Evolutionary conservation across 495 filamentous ascomycete genomes (phyloP).

Genomic region (Neurospora sp.): DNA sequence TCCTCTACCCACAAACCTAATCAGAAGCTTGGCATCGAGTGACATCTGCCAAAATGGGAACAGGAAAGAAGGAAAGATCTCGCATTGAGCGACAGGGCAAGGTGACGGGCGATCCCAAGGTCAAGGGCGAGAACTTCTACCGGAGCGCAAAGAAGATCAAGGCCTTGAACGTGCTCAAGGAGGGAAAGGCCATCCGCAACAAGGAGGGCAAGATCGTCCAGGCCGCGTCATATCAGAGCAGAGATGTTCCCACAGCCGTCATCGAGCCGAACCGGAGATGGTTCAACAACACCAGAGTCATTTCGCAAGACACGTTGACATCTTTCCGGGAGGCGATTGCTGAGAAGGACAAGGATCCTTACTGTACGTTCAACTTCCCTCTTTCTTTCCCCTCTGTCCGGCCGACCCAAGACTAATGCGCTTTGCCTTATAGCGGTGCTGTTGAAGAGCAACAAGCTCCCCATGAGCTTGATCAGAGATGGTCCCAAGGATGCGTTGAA

Average conservation of each 20-base stretch:
- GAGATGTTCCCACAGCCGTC: slow-evolving; percentile 65
- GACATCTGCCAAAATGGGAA: slow-evolving; percentile 58
- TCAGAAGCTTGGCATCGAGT: slow-evolving; percentile 2
- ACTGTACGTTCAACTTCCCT: slow-evolving; percentile 25
- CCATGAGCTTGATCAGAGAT: slow-evolving; percentile 29
- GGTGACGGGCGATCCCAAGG: slow-evolving; percentile 71
- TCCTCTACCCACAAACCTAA: not conserved
- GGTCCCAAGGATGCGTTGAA: slow-evolving; percentile 61
- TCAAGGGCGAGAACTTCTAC: slow-evolving; percentile 66
- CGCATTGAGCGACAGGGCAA: slow-evolving; percentile 74
- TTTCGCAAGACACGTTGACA: slow-evolving; percentile 52
- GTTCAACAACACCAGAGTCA: slow-evolving; percentile 51
- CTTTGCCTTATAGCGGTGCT: slow-evolving; percentile 47
- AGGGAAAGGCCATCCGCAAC: slow-evolving; percentile 64
- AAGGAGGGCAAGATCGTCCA: slow-evolving; percentile 62
- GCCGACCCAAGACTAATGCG: not conserved
- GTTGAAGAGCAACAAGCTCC: slow-evolving; percentile 78
- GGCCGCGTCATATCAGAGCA: slow-evolving; percentile 71
- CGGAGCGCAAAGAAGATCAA: slow-evolving; percentile 76
- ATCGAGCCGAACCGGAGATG: slow-evolving; percentile 89
- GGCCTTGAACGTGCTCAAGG: slow-evolving; percentile 77
- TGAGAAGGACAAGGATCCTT: slow-evolving; percentile 81
- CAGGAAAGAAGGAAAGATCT: slow-evolving; percentile 76
- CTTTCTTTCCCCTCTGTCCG: not conserved
- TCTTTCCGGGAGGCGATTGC: slow-evolving; percentile 89